These are phyloP conservation scores for Phytopythium vexans DNA, from an alignment of 352 stramenopile species.

Conservation along the genomic window DNA sequence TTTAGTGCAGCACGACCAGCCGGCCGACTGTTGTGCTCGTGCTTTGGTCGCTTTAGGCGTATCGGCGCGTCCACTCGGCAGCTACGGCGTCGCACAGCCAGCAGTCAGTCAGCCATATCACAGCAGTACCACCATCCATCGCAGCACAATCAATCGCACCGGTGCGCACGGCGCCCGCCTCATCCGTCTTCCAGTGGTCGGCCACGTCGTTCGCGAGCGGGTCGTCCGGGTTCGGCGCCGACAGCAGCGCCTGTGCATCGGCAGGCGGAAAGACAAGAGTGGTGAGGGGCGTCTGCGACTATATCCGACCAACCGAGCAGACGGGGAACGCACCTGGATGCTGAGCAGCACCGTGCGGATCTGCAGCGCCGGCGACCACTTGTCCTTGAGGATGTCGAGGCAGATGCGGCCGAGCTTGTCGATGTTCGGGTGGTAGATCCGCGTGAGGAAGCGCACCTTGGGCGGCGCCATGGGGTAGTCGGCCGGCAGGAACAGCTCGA, in stretches of 20 bases:
- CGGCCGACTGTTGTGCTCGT: too few relatives aligned
- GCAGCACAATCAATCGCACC: constrained; percentile 23
- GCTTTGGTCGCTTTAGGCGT: constrained; percentile 34
- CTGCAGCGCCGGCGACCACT: constrained; percentile 98
- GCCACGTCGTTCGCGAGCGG: constrained; percentile 97
- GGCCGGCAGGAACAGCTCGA: constrained; percentile 96
- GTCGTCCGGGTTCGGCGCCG: constrained; percentile 96
- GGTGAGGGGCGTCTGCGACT: too few relatives aligned
- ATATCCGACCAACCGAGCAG: too few relatives aligned
- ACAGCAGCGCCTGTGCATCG: constrained; percentile 88
- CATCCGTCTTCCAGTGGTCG: constrained; percentile 97
- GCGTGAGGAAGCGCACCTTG: constrained; percentile 97
- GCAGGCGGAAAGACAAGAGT: too few relatives aligned
- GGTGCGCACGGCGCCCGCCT: constrained; percentile 87
- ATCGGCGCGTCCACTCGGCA: constrained; percentile 68
- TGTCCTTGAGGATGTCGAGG: constrained; percentile 99
- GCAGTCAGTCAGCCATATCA: constrained; percentile 5
- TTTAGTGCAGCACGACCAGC: too few relatives aligned
- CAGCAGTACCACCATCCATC: constrained; percentile 1
- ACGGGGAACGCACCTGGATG: constrained; percentile 92
- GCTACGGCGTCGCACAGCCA: constrained; percentile 28
- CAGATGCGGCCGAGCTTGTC: constrained; percentile 98
- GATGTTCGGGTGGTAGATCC: constrained; percentile 99
- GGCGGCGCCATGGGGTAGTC: constrained; percentile 98
- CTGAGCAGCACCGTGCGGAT: constrained; percentile 97